phyloP scores from a whole-genome alignment of 371 early-diverging fungal species.

The Mortierella sp. region DNA sequence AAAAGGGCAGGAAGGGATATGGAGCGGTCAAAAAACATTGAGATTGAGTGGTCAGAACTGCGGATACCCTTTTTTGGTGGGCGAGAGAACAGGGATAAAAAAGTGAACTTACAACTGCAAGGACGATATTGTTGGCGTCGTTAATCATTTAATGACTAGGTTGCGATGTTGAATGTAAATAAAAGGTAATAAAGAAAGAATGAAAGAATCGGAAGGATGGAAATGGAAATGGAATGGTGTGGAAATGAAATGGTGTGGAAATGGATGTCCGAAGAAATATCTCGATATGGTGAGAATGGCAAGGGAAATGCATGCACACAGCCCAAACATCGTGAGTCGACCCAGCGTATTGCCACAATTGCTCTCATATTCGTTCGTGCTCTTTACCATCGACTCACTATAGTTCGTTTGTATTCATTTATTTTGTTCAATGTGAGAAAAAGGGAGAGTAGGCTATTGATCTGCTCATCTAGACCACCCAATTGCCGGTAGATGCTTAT shows the following conservation, averaged over 20 bases:
- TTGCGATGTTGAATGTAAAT: background rate
- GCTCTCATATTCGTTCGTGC: background rate
- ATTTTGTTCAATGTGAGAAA: background rate
- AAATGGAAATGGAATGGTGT: background rate
- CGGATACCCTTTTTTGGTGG: background rate
- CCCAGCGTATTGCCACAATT: background rate
- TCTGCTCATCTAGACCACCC: background rate
- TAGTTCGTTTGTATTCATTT: background rate
- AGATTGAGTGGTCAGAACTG: background rate
- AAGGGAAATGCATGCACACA: constrained; percentile 1
- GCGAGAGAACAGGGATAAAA: background rate
- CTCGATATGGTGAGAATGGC: too few species aligned
- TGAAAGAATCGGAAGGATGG: background rate
- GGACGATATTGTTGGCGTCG: constrained; percentile 53
- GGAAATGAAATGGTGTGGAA: background rate
- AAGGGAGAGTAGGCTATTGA: background rate
- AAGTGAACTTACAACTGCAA: constrained; percentile 37
- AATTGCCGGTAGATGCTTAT: background rate
- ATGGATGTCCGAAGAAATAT: too few species aligned
- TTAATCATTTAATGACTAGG: constrained; percentile 32
- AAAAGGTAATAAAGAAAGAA: background rate
- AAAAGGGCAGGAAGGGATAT: background rate
- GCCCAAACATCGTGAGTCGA: background rate
- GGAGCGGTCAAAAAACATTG: background rate
- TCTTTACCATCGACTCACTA: background rate